Base-by-base conservation (phyloP, 1,284 basidiomycete genomes). In the Moesziomyces sp. region DNA sequence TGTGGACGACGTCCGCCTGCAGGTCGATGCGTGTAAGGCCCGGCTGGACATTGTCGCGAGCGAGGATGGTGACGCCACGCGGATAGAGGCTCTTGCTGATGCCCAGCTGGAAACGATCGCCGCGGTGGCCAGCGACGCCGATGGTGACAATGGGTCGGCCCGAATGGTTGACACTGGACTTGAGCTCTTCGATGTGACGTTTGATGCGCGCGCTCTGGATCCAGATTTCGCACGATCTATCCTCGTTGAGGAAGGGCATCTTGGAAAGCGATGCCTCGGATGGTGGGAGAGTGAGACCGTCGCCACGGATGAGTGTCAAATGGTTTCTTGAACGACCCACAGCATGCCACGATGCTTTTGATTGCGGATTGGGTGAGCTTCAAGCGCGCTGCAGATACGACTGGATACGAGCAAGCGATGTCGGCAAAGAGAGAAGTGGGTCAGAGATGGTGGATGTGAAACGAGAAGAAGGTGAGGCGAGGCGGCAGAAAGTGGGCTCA, bases 81-180 rank as follows among this genome's bases (percentile, higher is more conserved):
- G 54, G 61, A 16, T 52, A 64, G 8, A 16, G 30, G 14, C 49
- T 46, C 49, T 64, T 64, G 49, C 35, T 43, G 49, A 64, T 26
- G n/a, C 40, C 30, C 4, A 64, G 19, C 3, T 42, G 9, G 45
- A 64, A 57, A 0, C 19, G 5, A 0, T 52, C 46, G 38, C 51
- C 55, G 8, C 52, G 26, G 19, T 57, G 11, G 10, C 54, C 61
- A 14, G 42, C n/a, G 24, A 64, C 30, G n/a, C 48, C 10, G 24
- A 55, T 44, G 24, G 30, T 48, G 10, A 38, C 16, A 1, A 52
- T 26, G 2, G 60, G 46, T 7, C 11, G 59, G 18, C 21, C 13
- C 6, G 18, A 5, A 10, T 14, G 7, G 16, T 42, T 46, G 43
- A 30, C 24, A 3, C 24, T 46, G 23, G 0, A 35, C 45, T 26